Evolutionary conservation across 352 stramenopile genomes (phyloP).

Genomic region (Phytophthora cactorum): DNA sequence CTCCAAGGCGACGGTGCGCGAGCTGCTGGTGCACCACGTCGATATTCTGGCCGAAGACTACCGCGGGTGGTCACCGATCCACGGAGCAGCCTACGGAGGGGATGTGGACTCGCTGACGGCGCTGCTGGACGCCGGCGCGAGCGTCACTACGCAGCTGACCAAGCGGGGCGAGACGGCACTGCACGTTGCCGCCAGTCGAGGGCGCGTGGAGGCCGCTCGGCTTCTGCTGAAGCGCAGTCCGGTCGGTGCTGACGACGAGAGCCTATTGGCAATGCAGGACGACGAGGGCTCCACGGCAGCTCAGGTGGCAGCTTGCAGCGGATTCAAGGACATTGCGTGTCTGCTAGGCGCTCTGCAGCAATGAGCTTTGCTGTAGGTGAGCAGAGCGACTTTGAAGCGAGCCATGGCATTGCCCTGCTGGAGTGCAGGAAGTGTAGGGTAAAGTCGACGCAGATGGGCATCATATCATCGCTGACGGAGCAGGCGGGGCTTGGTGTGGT

Average conservation of each 20-base stretch:
- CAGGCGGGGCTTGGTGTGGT: background rate
- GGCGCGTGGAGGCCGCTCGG: slow-evolving; percentile 22
- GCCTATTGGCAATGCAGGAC: slow-evolving; percentile 25
- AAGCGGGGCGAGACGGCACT: slow-evolving; percentile 39
- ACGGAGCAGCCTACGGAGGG: slow-evolving; percentile 63
- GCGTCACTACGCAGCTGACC: slow-evolving; percentile 27
- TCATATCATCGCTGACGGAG: slow-evolving; percentile 12
- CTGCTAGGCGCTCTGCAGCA: slow-evolving; percentile 15
- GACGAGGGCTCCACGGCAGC: slow-evolving; percentile 31
- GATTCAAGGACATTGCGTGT: slow-evolving; percentile 34
- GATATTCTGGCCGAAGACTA: slow-evolving; percentile 58
- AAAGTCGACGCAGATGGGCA: background rate
- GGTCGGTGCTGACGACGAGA: background rate
- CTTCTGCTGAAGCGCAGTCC: slow-evolving; percentile 32
- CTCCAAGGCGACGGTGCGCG: slow-evolving; percentile 36
- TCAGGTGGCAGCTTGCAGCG: slow-evolving; percentile 32
- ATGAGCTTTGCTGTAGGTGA: background rate
- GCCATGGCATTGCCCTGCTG: background rate
- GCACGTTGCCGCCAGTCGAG: slow-evolving; percentile 43
- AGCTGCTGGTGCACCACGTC: slow-evolving; percentile 49
- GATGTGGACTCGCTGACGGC: slow-evolving; percentile 19
- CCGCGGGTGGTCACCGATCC: slow-evolving; percentile 57
- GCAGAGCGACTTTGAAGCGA: slow-evolving; percentile 1
- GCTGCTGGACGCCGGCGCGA: slow-evolving; percentile 35
- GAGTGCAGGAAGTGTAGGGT: background rate